Evolutionary conservation across 2,329 filamentous ascomycete species (phyloP).

Genomic region (Pseudocercospora crystallina): DNA sequence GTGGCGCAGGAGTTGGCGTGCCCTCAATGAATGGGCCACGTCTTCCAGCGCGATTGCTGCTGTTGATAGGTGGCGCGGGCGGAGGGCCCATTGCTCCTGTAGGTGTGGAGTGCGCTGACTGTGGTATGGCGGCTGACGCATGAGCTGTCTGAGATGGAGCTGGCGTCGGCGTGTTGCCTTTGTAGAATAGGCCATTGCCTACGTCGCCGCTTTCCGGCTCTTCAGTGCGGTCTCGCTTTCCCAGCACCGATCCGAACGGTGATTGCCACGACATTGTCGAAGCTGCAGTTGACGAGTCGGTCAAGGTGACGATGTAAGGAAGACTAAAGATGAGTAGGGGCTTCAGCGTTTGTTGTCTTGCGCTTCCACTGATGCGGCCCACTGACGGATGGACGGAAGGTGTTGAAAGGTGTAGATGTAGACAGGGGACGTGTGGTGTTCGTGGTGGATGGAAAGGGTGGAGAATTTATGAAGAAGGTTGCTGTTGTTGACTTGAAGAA

Average conservation of each 20-base stretch:
- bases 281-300: not conserved
- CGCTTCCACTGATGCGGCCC: no score
- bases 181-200: not conserved
- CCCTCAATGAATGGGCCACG: not conserved
- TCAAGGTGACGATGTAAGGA: not conserved
- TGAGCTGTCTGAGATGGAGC: not conserved
- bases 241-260: not conserved
- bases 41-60: not conserved
- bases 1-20: no score
- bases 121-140: not conserved
- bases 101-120: not conserved
- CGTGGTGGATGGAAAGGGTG: no score
- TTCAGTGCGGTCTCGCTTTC: conserved; percentile 5
- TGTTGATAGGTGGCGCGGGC: not conserved
- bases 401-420: no score
- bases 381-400: no score
- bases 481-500: no score
- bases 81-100: not conserved
- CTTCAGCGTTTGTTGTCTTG: no score
- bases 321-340: no score
- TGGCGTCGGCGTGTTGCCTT: conserved; percentile 6
- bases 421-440: no score
- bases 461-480: no score
- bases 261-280: not conserved
- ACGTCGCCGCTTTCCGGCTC: not conserved